phyloP scores from a whole-genome alignment of 1,284 basidiomycete species.

The Cryptococcus deneoformans region DNA sequence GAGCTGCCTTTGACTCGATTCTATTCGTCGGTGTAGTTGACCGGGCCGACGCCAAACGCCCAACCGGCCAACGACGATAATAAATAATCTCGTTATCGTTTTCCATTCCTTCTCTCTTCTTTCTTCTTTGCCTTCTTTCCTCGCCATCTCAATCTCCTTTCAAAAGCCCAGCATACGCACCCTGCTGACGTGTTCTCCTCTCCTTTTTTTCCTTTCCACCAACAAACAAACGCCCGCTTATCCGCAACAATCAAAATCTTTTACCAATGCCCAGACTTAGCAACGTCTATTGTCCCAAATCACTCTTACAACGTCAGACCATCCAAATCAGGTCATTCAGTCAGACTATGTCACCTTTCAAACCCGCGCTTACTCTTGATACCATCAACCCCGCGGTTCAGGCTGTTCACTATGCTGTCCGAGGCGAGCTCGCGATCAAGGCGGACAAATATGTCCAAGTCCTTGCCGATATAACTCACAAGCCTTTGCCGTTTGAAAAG shows the following conservation, averaged over 20 bases:
- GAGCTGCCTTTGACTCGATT: too few species aligned
- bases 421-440: conserved; percentile 92
- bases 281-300: neutral
- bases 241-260: neutral
- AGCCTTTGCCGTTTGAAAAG: conserved; percentile 73
- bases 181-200: too few species aligned
- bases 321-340: neutral
- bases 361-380: conserved; percentile 36
- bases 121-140: too few species aligned
- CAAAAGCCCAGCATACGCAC: too few species aligned
- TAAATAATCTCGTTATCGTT: too few species aligned
- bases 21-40: too few species aligned
- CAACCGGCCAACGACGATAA: too few species aligned
- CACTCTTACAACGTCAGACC: neutral
- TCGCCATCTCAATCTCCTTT: too few species aligned
- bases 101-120: too few species aligned
- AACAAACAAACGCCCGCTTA: neutral
- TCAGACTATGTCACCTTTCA: conserved; percentile 14
- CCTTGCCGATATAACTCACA: conserved; percentile 54
- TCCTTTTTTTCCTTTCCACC: too few species aligned
- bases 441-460: conserved; percentile 77
- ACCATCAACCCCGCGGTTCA: conserved; percentile 73
- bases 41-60: too few species aligned
- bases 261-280: neutral
- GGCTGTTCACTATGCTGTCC: conserved; percentile 94